Percentiles rank a stretch among this genome's conserved stretches.
Conservation (phyloP, 345 rosid genomes). For the Toxicodendron radicans region DNA sequence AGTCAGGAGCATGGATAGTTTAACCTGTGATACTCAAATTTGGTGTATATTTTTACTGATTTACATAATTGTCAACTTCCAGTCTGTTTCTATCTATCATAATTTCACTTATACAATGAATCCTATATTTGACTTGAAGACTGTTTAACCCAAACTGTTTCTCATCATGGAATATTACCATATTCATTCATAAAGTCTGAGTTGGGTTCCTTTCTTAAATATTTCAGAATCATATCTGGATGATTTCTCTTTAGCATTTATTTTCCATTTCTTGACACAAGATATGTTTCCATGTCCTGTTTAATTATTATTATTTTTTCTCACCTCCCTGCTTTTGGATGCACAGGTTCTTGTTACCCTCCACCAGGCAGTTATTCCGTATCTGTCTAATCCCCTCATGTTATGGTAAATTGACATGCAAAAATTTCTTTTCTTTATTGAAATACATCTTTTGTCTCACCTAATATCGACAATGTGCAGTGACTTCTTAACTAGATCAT, state of each 20-base stretch:
- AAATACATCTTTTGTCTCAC: constrained; percentile 18
- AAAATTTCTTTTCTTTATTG: constrained; percentile 9
- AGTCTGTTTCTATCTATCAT: no score
- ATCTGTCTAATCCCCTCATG: constrained; percentile 72
- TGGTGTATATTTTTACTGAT: neutral
- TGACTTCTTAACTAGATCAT: constrained; percentile 88
- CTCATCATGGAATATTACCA: no score
- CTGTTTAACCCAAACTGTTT: no score
- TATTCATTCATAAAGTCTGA: neutral
- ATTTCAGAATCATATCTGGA: neutral
- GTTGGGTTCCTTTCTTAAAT: neutral
- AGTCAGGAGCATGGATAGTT: neutral
- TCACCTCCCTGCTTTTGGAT: constrained; percentile 29
- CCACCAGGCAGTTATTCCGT: constrained; percentile 76
- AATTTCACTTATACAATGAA: no score
- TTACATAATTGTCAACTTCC: neutral
- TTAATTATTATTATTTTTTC: constrained; percentile 1
- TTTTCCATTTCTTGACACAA: neutral
- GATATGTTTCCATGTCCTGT: neutral
- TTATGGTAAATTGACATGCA: constrained; percentile 51
- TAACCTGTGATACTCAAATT: neutral
- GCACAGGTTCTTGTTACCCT: constrained; percentile 75
- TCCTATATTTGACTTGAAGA: no score
- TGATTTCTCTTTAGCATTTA: constrained; percentile 6
- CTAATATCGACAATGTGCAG: constrained; percentile 43